Percentiles rank a stretch among this genome's conserved stretches.
Conservation (phyloP, 345 rosid species). For the Trapa bicornis region DNA sequence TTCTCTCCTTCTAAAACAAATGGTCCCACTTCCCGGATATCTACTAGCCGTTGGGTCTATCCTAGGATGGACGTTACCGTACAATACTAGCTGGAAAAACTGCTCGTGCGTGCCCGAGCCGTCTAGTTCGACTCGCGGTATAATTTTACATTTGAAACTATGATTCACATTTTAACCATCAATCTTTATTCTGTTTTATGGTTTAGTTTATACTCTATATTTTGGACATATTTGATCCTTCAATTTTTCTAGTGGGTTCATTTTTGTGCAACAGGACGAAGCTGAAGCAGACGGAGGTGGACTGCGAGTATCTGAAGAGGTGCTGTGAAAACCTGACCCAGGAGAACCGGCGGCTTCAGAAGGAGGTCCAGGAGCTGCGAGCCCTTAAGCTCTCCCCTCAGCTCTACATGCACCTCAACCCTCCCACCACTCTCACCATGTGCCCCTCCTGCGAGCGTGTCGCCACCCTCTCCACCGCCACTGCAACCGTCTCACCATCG, state of each 20-base stretch:
- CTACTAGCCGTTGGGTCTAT: too few relatives aligned
- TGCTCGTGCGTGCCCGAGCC: too few relatives aligned
- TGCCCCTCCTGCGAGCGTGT: constrained; percentile 13
- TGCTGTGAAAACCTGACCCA: constrained; percentile 6
- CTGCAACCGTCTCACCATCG: not conserved
- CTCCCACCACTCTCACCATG: constrained; percentile 15
- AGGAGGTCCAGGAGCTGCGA: constrained; percentile 8
- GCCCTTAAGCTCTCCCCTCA: constrained; percentile 7
- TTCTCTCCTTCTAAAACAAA: too few relatives aligned
- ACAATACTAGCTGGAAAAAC: too few relatives aligned
- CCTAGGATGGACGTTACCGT: too few relatives aligned
- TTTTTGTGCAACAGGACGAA: constrained; percentile 3
- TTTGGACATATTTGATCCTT: too few relatives aligned
- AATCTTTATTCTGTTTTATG: too few relatives aligned
- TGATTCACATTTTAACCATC: too few relatives aligned
- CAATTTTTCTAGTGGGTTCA: not conserved
- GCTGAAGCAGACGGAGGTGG: constrained; percentile 12
- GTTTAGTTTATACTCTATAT: too few relatives aligned
- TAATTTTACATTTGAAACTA: too few relatives aligned
- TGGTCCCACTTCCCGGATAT: too few relatives aligned
- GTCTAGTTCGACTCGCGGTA: too few relatives aligned
- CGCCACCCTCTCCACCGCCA: not conserved
- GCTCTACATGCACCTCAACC: constrained; percentile 5
- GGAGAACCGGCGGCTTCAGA: constrained; percentile 8
- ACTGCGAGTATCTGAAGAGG: constrained; percentile 11